Evolutionary conservation across 1,284 basidiomycete genomes (phyloP).

Genomic region (Puccinia horiana): DNA sequence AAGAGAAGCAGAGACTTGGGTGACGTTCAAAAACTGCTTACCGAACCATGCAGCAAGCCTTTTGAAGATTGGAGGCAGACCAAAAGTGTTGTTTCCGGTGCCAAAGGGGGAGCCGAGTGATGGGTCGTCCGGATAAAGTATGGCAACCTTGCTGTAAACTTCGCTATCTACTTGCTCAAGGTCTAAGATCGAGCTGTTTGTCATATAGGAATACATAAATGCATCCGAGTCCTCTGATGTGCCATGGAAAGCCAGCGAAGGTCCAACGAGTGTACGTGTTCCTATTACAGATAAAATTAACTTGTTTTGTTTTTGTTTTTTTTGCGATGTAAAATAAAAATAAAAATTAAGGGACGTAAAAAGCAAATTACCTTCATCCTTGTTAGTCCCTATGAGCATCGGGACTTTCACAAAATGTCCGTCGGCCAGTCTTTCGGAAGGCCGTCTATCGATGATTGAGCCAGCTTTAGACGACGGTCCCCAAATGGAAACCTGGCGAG

Average conservation of each 20-base stretch:
- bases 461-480: slow-evolving; percentile 43
- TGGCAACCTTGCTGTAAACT: slow-evolving; percentile 38
- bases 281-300: not conserved
- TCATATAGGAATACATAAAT: slow-evolving; percentile 36
- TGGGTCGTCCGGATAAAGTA: slow-evolving; percentile 52
- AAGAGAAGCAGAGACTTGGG: not conserved
- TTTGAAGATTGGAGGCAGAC: slow-evolving; percentile 37
- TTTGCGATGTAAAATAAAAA: no score
- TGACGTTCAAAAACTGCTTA: not conserved
- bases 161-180: slow-evolving; percentile 7
- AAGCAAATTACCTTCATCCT: slow-evolving; percentile 37
- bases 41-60: slow-evolving; percentile 43
- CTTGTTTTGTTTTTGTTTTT: not conserved
- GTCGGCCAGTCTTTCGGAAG: slow-evolving; percentile 18
- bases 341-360: not conserved
- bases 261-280: slow-evolving; percentile 7
- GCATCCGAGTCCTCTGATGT: slow-evolving; percentile 1
- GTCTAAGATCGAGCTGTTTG: slow-evolving; percentile 36
- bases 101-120: slow-evolving; percentile 52
- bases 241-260: not conserved
- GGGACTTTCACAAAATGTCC: slow-evolving; percentile 31
- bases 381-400: slow-evolving; percentile 33
- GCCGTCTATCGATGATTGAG: slow-evolving; percentile 21
- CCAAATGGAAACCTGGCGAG: slow-evolving; percentile 29
- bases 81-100: slow-evolving; percentile 49